Evolutionary conservation across 1,139 yeast genomes (phyloP), one percentile per base, ranked within the genome.

Genomic region (Suhomyces terraborum): DNA sequence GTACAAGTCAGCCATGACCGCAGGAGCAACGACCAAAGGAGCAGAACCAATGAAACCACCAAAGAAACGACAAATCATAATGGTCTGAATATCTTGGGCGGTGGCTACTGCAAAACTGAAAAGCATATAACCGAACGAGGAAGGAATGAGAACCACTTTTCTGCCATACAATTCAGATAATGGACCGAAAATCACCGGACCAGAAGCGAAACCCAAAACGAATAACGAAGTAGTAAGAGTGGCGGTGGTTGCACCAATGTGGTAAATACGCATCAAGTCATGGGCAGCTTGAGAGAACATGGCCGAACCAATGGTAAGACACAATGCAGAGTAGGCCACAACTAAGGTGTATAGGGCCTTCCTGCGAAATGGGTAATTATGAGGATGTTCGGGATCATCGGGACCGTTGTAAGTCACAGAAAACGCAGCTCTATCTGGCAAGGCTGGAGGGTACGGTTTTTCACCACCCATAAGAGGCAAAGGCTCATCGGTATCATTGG

Each of bases 151-250:
- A 8, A 86, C 80, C 2, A 70, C 60, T 54, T 76, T 77, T 61
- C 95, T 77, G 38, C 96, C 95, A 51, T 73, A 82, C 37, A 84
- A 58, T 59, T 85, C 95, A 7, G 91, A 82, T 33, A 86, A 57
- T 4, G 95, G 95, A 16, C 93, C 95, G 81, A 87, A 87, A 28
- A 85, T 52, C 27, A 85, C 67, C 6, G 95, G 95, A 13, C 95
- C 95, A 0, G 84, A 74, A 1, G 94, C 95, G 60, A 86, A 86
- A 16, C 95, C 95, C 32, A 84, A 56, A 16, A 88, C 95, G 53
- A 78, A 88, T 21, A 87, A 67, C 0, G 94, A 80, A 9, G 86
- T 73, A 39, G 87, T 84, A 32, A 87, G 68, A 7, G 83, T 72
- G 7, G 82, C 79, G 4, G 79, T 84, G 13, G 75, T 80, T 8